Evolutionary conservation across 345 rosid species (phyloP).

Genomic region (Eucalyptus cloeziana): DNA sequence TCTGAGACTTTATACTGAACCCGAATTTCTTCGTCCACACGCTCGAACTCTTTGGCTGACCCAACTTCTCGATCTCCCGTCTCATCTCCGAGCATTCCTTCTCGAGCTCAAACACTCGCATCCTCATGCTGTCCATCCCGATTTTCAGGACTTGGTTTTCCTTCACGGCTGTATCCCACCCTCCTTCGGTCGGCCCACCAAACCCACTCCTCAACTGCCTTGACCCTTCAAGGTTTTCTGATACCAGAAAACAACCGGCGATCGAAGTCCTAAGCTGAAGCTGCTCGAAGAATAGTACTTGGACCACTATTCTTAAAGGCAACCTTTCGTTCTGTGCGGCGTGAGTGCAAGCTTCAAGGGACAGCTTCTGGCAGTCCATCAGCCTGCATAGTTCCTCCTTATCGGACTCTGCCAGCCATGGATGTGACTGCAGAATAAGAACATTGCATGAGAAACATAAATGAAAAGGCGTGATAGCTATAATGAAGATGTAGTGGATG

Average conservation of each 20-base stretch:
- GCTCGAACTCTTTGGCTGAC: constrained; percentile 19
- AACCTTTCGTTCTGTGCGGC: constrained; percentile 94
- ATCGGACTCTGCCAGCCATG: constrained; percentile 80
- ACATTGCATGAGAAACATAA: not conserved
- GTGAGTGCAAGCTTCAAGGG: constrained; percentile 94
- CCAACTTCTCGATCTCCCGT: constrained; percentile 79
- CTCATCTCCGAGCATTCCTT: constrained; percentile 68
- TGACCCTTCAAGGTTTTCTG: constrained; percentile 88
- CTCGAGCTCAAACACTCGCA: constrained; percentile 86
- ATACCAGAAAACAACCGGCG: constrained; percentile 88
- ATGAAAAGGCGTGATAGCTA: not conserved
- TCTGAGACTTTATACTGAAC: constrained; percentile 75
- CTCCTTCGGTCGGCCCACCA: constrained; percentile 55
- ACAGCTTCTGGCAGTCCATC: constrained; percentile 93
- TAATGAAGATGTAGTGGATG: not conserved
- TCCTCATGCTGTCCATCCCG: constrained; percentile 94
- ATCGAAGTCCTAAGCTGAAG: constrained; percentile 95
- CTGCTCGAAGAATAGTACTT: constrained; percentile 97
- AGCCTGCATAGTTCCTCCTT: constrained; percentile 84
- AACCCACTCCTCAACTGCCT: constrained; percentile 72
- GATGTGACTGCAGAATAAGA: constrained; percentile 61
- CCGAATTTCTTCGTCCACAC: constrained; percentile 41
- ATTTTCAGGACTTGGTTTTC: constrained; percentile 94
- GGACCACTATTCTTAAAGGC: constrained; percentile 78
- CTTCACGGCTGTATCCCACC: constrained; percentile 73